Base-by-base conservation (phyloP, 768 basidiomycete species). In the Tricholoma bakamatsutake region DNA sequence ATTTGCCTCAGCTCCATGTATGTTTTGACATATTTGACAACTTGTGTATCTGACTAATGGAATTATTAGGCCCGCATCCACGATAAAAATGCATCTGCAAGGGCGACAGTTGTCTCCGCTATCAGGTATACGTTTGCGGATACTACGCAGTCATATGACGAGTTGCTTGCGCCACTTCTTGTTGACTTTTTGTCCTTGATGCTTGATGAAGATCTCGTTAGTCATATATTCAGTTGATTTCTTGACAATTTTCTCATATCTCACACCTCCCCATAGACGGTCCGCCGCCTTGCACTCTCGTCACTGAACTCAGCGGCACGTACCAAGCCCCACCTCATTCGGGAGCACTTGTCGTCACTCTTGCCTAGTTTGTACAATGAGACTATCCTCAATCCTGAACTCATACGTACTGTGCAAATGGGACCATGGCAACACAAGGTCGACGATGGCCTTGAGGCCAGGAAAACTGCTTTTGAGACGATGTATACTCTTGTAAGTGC, bases 361-460 rank as follows among this genome's bases (percentile, higher is more conserved):
- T 75, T 97, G 47, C 93, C 94, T 0, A 81, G 79, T 54, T 75
- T 99, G 27, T 98, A 97, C 71, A 78, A 82, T 35, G 93, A 98
- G 73, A 97, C 95, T 0, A 66, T 78, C 35, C 73, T 94, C 66
- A 93, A 91, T 59, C 78, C 81, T 2, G 79, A 85, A 1, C 83
- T 94, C 56, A 86, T 96, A 65, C 84, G 90, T 30, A 91, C 89
- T 1, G 93, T 97, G 11, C 91, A 93, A 66, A 97, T 97, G 94
- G 93, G 94, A 18, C 93, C 94, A 2, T 97, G 93, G 93, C 90
- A 88, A 27, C 93, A 96, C 72, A 93, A 90, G 67, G 92, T 97
- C 52, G 97, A 99, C 63, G 95, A 98, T 60, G 97, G 97, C 48
- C 78, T 98, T 39, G 96, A 98, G 60, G 87, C 94, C 18, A 85